Percentiles rank a stretch among this genome's conserved stretches.
Evolutionary conservation across 2,329 filamentous ascomycete genomes (phyloP).

Genomic region (Beauveria australis): DNA sequence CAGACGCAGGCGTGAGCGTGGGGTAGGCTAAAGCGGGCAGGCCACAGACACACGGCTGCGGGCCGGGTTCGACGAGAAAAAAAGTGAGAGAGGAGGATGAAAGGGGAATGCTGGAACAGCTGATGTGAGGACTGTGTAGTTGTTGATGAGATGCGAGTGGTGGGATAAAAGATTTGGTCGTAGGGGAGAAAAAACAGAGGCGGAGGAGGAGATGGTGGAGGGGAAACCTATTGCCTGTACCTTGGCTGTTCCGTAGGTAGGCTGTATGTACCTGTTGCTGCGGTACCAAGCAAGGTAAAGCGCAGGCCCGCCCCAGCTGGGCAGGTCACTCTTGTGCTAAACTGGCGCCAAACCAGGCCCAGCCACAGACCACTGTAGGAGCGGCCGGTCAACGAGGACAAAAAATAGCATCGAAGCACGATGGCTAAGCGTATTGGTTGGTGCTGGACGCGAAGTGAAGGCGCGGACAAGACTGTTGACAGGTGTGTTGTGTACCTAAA

Average conservation of each 20-base stretch:
- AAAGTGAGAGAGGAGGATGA: background rate
- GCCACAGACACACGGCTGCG: background rate
- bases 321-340: background rate
- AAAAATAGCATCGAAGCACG: background rate
- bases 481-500: background rate
- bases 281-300: background rate
- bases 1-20: constrained; percentile 6
- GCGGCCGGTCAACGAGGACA: background rate
- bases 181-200: background rate
- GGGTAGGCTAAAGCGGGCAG: background rate
- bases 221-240: background rate
- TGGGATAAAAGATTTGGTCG: background rate
- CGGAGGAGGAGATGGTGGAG: background rate
- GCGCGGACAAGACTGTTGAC: background rate
- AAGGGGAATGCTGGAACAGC: background rate
- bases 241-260: background rate
- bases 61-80: background rate
- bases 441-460: background rate
- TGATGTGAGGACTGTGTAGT: background rate
- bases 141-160: background rate
- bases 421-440: background rate
- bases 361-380: background rate
- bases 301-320: background rate
- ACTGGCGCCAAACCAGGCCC: constrained; percentile 1
- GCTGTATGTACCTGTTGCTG: background rate